Base-by-base conservation (phyloP, 164 flowering plant species). In the Santalum album region DNA sequence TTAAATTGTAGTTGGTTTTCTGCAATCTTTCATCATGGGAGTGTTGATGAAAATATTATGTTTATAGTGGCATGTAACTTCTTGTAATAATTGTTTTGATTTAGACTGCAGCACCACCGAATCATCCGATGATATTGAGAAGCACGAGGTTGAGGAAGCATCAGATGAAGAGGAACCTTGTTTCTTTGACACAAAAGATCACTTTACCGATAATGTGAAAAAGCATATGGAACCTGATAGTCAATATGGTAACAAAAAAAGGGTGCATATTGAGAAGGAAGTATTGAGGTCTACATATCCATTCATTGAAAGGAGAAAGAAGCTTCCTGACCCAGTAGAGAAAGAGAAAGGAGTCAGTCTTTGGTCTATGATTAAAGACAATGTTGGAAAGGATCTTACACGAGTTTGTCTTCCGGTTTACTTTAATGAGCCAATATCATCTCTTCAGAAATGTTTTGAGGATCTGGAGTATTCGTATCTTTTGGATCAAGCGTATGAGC, bases 341-440 rank as follows among this genome's bases (percentile, higher is more conserved):
- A 85, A 85, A 72, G 97, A 90, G 79, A 90, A 78, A 73, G 85
- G 89, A 2, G 89, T 84, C 17, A 90, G 90, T 65, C 83, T 90
- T 57, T 90, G 97, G 97, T 79, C 95, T 53, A 78, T 90, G 81
- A 90, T 90, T 53, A 90, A 87, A 70, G 97, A 87, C 68, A 90
- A 87, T 63, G 85, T 90, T 50, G 97, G 97, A 46, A 90, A 90
- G 68, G 97, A 90, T 68, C 85, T 90, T 16, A 76, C 90, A 27
- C 62, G 84, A 53, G 91, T 90, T 38, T 90, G 97, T 64, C 94
- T 90, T 49, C 97, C 97, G 59, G 95, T 90, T 58, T 87, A 87
- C 67, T 90, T 90, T 53, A 90, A 90, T 67, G 97, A 90, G 65
- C 97, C 97, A 52, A 81, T 90, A 63, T 90, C 95, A 46, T 81